phyloP scores from a whole-genome alignment of 108 stramenopile species.

The Nannochloropsis gaditana region DNA sequence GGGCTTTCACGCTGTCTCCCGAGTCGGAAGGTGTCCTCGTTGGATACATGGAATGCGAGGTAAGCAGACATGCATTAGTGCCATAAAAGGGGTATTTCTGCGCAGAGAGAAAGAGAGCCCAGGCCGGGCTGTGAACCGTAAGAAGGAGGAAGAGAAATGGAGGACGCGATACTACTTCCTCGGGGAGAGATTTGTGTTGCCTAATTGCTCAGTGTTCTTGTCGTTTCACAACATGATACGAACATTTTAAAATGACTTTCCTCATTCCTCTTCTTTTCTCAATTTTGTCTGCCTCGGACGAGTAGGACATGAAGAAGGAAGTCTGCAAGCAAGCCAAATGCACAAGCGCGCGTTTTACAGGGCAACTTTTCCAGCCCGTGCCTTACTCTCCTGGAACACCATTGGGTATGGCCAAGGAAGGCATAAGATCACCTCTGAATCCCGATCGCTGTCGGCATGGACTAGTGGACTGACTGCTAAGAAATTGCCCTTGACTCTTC shows the following conservation, averaged over 20 bases:
- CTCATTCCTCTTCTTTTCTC: slow-evolving; percentile 53
- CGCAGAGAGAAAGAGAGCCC: not conserved
- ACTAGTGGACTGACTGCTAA: not conserved
- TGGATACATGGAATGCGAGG: not conserved
- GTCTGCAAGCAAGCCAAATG: slow-evolving; percentile 47
- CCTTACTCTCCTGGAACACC: slow-evolving; percentile 47
- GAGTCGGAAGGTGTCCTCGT: not conserved
- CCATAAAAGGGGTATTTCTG: too few relatives aligned
- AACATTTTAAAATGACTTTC: not conserved
- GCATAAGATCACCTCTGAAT: not conserved
- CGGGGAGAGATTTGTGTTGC: too few relatives aligned
- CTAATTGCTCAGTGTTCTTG: too few relatives aligned
- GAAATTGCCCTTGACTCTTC: not conserved
- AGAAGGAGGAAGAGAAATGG: too few relatives aligned
- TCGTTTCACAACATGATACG: too few relatives aligned
- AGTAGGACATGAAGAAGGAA: slow-evolving; percentile 43
- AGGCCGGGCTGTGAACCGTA: too few relatives aligned
- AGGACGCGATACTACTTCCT: too few relatives aligned
- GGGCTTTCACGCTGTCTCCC: not conserved
- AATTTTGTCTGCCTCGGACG: not conserved
- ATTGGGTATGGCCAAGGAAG: slow-evolving; percentile 34
- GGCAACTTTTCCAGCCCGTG: slow-evolving; percentile 47
- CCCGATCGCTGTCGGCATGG: not conserved
- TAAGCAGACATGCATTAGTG: not conserved
- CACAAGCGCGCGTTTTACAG: slow-evolving; percentile 30